Conservation (phyloP, 2,329 filamentous ascomycete genomes). For the Huntiella abstrusa region DNA sequence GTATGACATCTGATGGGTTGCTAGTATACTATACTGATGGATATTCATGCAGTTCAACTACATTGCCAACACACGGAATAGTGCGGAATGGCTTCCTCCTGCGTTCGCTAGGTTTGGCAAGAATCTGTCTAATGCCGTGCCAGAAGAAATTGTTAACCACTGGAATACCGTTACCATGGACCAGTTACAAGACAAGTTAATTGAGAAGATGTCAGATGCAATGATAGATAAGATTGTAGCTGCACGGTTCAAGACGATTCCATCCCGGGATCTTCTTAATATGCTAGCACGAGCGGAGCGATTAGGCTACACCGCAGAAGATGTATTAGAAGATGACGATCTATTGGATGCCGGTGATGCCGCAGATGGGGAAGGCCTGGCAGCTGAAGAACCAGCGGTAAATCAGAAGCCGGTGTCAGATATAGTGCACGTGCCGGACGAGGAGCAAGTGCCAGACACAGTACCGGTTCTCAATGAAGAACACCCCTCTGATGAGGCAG, state of each 20-base stretch:
- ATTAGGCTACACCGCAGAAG: constrained; percentile 26
- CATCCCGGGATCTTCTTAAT: constrained; percentile 35
- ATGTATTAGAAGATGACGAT: constrained; percentile 20
- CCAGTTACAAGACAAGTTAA: constrained; percentile 29
- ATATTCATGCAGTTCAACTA: constrained; percentile 19
- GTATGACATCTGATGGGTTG: not conserved
- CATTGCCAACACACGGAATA: too few relatives aligned
- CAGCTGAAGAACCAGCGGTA: too few relatives aligned
- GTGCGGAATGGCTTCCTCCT: too few relatives aligned
- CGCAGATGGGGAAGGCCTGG: too few relatives aligned
- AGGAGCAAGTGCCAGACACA: too few relatives aligned
- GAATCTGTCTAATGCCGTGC: constrained; percentile 23
- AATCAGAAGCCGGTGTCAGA: too few relatives aligned
- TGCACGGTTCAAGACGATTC: constrained; percentile 32
- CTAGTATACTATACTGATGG: not conserved
- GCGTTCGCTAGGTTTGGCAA: constrained; percentile 26
- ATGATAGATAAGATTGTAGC: constrained; percentile 36
- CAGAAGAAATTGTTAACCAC: constrained; percentile 22
- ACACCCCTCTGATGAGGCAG: too few relatives aligned
- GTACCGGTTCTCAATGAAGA: too few relatives aligned
- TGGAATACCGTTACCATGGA: constrained; percentile 19
- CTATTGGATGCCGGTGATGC: constrained; percentile 15
- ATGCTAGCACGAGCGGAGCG: constrained; percentile 37
- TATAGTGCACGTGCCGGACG: too few relatives aligned
- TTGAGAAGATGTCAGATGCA: constrained; percentile 25